phyloP scores from a whole-genome alignment of 2,329 filamentous ascomycete genomes.

The Myotisia sp. region DNA sequence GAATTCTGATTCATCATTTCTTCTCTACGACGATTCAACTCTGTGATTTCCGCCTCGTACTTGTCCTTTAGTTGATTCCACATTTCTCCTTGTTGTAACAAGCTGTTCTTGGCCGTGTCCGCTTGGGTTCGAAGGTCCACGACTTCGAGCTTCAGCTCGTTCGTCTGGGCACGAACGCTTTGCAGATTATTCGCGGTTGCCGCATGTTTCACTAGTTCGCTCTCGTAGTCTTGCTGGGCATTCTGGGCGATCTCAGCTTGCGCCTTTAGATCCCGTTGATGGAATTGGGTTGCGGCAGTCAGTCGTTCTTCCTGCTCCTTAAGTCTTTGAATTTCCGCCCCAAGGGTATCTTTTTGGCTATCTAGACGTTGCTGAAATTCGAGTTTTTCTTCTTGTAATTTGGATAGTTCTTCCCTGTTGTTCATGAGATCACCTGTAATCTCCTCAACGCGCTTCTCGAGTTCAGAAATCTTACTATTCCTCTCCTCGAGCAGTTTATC shows the following conservation, averaged over 20 bases:
- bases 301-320: constrained; percentile 75
- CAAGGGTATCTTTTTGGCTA: constrained; percentile 66
- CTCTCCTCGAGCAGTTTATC: constrained; percentile 63
- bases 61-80: constrained; percentile 72
- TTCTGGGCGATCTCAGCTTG: constrained; percentile 88
- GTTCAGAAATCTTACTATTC: constrained; percentile 62
- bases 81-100: constrained; percentile 69
- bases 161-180: constrained; percentile 62
- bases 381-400: constrained; percentile 63
- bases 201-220: constrained; percentile 85
- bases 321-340: constrained; percentile 64
- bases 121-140: constrained; percentile 64
- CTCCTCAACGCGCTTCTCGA: constrained; percentile 71
- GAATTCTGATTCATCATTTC: constrained; percentile 83
- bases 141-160: constrained; percentile 65
- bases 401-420: constrained; percentile 69
- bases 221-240: constrained; percentile 90
- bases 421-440: constrained; percentile 66
- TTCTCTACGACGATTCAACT: constrained; percentile 64
- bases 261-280: constrained; percentile 80
- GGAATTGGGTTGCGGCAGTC: constrained; percentile 63
- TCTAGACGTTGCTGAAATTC: constrained; percentile 57
- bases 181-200: constrained; percentile 83
- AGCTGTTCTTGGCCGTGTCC: constrained; percentile 65
- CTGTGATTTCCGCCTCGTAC: constrained; percentile 69